Base-by-base conservation (phyloP, 1,284 basidiomycete genomes). In the Moesziomyces parantarcticus region DNA sequence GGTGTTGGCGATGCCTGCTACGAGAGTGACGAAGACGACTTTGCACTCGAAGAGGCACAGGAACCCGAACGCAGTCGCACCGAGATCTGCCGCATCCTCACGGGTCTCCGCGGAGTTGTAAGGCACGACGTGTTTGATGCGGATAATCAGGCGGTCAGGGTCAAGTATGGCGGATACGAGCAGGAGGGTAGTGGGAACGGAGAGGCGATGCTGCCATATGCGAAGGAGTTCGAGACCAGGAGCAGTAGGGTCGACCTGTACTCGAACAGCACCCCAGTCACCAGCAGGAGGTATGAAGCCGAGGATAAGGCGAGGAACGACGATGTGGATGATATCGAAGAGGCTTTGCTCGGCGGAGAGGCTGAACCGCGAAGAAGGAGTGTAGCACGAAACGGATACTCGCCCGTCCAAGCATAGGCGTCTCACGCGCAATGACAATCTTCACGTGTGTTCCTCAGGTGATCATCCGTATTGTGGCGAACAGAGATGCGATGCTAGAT, bases 1-100 rank as follows among this genome's bases (percentile, higher is more conserved):
- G 79, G 79, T 1, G 76, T 80, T 3, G 79, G 79, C 18, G 79
- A 81, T 41, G 79, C 79, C 18, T 73, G 74, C 58, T 81, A 81
- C 56, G 72, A 80, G 39, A 67, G 60, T 43, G 78, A 77, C 57
- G 77, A 78, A 39, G 79, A 81, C 39, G 75, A 70, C 14, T 71
- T 68, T 13, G 76, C 75, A 0, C 43, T 61, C 23, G 62, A 77
- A 32, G 78, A 80, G 53, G 78, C 76, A 3, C 55, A 50, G 22
- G 56, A 64, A 43, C 56, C 51, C 13, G 76, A 75, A 22, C 50
- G 68, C n/a, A 63, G 67, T n/a, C 21, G 71, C 10, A 57, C 58
- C 0, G 78, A 79, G 47, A 49, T 79, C 36, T 62, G 60, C 29
- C 43, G 77, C 13, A 73, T 78, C 34, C 32, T 79, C n/a, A 69